Evolutionary conservation across 2,329 filamentous ascomycete species (phyloP).

Genomic region (Aspergillus quadricinctus): DNA sequence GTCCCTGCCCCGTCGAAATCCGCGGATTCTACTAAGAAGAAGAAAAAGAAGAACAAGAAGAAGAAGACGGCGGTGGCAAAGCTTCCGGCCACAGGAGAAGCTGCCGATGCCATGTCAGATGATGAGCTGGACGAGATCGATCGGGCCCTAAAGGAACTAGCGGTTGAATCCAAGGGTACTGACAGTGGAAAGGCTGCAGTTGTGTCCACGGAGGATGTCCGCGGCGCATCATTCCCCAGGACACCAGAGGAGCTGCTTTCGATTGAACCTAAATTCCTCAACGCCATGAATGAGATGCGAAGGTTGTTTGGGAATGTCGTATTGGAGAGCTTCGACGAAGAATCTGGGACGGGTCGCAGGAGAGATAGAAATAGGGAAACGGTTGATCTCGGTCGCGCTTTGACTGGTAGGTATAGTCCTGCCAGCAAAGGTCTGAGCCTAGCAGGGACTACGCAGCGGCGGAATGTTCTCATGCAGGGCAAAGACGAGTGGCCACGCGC

Average conservation of each 20-base stretch:
- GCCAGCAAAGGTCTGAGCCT: conserved; percentile 60
- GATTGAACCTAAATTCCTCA: conserved; percentile 69
- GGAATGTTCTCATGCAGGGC: conserved; percentile 80
- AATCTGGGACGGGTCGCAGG: conserved; percentile 44
- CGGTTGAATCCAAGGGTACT: conserved; percentile 35
- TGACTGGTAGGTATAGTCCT: conserved; percentile 50
- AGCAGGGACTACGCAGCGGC: conserved; percentile 65
- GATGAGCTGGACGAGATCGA: conserved; percentile 61
- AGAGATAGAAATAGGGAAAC: conserved; percentile 51
- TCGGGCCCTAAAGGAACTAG: conserved; percentile 56
- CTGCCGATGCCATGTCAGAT: conserved; percentile 15
- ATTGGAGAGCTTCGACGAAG: conserved; percentile 53
- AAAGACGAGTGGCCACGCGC: conserved; percentile 82
- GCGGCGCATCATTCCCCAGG: conserved; percentile 31
- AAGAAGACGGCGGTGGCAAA: conserved; percentile 53
- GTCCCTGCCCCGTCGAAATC: conserved; percentile 16
- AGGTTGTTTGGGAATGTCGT: conserved; percentile 65
- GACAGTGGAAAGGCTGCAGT: conserved; percentile 12
- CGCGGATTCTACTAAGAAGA: conserved; percentile 26
- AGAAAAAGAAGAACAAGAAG: conserved; percentile 57
- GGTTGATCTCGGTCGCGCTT: conserved; percentile 50
- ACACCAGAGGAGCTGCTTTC: conserved; percentile 52
- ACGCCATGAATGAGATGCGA: conserved; percentile 88
- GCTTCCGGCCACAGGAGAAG: conserved; percentile 19
- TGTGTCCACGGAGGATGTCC: conserved; percentile 32